Evolutionary conservation across 73 alveolate genomes (phyloP).

Genomic region (Tetrahymena malaccensis): DNA sequence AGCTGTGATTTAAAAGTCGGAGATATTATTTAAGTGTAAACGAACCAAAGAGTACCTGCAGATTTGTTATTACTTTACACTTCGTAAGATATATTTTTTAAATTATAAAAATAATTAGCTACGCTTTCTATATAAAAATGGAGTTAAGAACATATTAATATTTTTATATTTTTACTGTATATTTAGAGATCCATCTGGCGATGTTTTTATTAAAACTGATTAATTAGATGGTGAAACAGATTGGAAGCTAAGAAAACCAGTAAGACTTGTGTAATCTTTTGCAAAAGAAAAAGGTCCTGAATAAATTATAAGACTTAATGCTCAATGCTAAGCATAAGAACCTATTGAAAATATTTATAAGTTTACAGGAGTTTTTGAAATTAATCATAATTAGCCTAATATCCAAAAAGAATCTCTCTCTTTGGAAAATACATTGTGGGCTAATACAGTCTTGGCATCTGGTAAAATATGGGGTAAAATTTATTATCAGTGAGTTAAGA

Average conservation of each 20-base stretch:
- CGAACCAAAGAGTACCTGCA: conserved; percentile 84
- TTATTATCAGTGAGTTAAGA: not conserved
- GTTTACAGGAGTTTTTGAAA: conserved; percentile 56
- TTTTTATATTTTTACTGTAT: not conserved
- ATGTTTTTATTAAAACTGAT: conserved; percentile 84
- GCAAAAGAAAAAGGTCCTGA: conserved; percentile 52
- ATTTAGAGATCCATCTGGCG: conserved; percentile 36
- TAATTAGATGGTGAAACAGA: conserved; percentile 97
- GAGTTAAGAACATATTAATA: not conserved
- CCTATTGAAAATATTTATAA: conserved; percentile 69
- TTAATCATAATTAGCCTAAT: not conserved
- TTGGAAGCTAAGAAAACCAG: conserved; percentile 94
- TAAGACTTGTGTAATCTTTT: conserved; percentile 23
- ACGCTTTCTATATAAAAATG: not conserved
- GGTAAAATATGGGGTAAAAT: conserved; percentile 36
- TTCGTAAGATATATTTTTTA: conserved; percentile 31
- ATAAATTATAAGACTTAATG: conserved; percentile 12
- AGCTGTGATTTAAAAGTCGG: conserved; percentile 72
- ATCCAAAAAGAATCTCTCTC: conserved; percentile 48
- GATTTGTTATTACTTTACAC: conserved; percentile 78
- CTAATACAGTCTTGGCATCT: conserved; percentile 84
- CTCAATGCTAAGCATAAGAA: conserved; percentile 17
- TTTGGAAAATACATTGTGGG: conserved; percentile 87
- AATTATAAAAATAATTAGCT: too few species aligned
- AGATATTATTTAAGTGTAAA: conserved; percentile 64